Evolutionary conservation across 2,329 filamentous ascomycete species (phyloP).

Genomic region (Fusarium sp.): DNA sequence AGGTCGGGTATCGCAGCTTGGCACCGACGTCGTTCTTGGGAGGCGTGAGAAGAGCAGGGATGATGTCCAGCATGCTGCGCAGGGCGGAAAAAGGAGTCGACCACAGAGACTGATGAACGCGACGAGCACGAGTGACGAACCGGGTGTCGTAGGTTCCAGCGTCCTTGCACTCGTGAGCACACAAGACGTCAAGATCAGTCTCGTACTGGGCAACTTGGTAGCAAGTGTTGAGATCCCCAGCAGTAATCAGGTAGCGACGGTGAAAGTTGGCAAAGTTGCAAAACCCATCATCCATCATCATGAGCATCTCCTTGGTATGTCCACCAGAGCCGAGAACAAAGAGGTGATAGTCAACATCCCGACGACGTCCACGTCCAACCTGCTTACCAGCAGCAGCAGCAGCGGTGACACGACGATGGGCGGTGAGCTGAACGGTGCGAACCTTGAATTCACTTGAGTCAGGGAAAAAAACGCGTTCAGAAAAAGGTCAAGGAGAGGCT

Average conservation of each 20-base stretch:
- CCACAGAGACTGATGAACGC: slow-evolving; percentile 82
- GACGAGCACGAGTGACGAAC: slow-evolving; percentile 78
- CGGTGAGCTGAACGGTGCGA: slow-evolving; percentile 45
- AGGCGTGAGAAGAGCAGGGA: slow-evolving; percentile 63
- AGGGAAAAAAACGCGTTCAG: not conserved
- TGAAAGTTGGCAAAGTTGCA: slow-evolving; percentile 64
- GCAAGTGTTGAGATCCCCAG: slow-evolving; percentile 76
- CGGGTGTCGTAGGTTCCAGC: slow-evolving; percentile 70
- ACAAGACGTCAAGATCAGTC: slow-evolving; percentile 44
- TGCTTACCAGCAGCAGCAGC: slow-evolving; percentile 23
- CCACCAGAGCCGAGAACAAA: slow-evolving; percentile 92
- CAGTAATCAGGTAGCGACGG: slow-evolving; percentile 84
- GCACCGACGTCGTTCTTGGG: slow-evolving; percentile 35
- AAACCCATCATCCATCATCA: slow-evolving; percentile 75
- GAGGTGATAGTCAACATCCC: slow-evolving; percentile 66
- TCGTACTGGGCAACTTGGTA: slow-evolving; percentile 71
- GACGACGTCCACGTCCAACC: not conserved
- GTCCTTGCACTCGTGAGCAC: slow-evolving; percentile 19
- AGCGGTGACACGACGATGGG: slow-evolving; percentile 23
- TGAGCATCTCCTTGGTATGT: slow-evolving; percentile 94
- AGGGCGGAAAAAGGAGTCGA: slow-evolving; percentile 78
- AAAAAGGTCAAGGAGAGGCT: not conserved
- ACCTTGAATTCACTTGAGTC: slow-evolving; percentile 35
- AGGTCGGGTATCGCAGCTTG: slow-evolving; percentile 67
- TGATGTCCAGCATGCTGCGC: slow-evolving; percentile 71